Base-by-base conservation (phyloP, 768 basidiomycete species). In the Phanerochaete sordida region DNA sequence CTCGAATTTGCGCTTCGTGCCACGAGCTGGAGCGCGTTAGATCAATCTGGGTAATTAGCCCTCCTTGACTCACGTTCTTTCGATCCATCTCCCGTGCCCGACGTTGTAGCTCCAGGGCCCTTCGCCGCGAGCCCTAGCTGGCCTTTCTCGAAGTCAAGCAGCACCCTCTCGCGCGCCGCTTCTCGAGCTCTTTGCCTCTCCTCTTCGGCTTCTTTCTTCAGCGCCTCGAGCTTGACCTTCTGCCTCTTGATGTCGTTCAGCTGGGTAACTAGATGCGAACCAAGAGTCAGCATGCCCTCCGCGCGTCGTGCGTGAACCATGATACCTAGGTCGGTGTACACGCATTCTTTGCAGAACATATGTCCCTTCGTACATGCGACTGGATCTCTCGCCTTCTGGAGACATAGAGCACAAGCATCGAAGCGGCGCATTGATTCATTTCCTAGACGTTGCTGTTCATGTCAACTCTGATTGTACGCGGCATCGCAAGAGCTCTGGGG, bases 341-440 rank as follows among this genome's bases (percentile, higher is more conserved):
- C 88, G 67, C 97, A 98, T 75, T 98, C 96, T 70, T 90, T 93
- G 81, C 97, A 99, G 72, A 94, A 98, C 24, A 98, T 65, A 73
- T 98, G 97, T 0, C 97, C 97, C 53, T 91, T 83, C 23, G 75
- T 66, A 68, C 97, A 98, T 12, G 88, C 83, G 33, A 95, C 77
- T 0, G 96, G 93, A 54, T 94, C 89, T 50, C 91, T 77, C 5
- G 92, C 95, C 44, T 82, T 81, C 56, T 91, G 86, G 35, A 97
- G 77, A 72, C 96, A 99, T 15, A 97, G 81, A 5, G 90, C 81
- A 70, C 97, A 98, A 0, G 93, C 87, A 72, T 97, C 93, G 71
- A 97, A 95, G 54, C 83, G 83, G 39, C 93, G 86, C 90, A 95
- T 93, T 12, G 90, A 94, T 72, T 97, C 95, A 70, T 92, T 90